Evolutionary conservation across 495 filamentous ascomycete genomes (phyloP), one percentile per base, ranked within the genome.

Genomic region (Penicillium flavigenum): DNA sequence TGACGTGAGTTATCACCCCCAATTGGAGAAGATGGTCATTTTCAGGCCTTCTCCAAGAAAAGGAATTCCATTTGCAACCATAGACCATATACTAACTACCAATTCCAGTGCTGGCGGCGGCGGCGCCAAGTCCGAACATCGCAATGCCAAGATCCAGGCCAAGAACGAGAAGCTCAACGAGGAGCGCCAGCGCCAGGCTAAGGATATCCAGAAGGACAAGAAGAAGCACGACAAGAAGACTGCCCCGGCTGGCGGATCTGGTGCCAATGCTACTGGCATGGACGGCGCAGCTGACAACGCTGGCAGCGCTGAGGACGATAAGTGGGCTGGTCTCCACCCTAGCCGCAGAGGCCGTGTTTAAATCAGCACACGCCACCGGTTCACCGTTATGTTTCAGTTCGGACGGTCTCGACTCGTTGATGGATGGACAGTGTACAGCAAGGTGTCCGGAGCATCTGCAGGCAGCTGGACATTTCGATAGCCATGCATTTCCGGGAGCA

Each of bases 81-180:
- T 14, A 22, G 9, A 26, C 2, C 50, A 46, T 26, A 36, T 39
- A 61, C 56, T 65, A 42, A 72, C 16, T n/a, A 20, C 10, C 45
- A 36, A 12, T 46, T 53, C n/a, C 52, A 76, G 72, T 62, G 92
- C 90, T 43, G 86, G 86, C 49, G 92, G 92, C 17, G 94, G 94
- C 42, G 89, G 65, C 26, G 55, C 87, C 44, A 96, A 91, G 66
- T 89, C 83, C 27, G 76, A 83, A 42, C 67, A 79, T 45, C 79
- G 94, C 59, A 83, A 79, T 63, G 78, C 83, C 45, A 96, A 93
- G 77, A 86, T 98, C 67, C 75, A 82, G 62, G 79, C 79, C 11
- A 96, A 96, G 83, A 98, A 98, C 74, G 79, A 82, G 63, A 92
- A 92, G 76, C 79, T 98, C 26, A 82, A 89, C 59, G 90, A 95